Conservation (phyloP, 257 asterid genomes). For the Capsicum pubescens region DNA sequence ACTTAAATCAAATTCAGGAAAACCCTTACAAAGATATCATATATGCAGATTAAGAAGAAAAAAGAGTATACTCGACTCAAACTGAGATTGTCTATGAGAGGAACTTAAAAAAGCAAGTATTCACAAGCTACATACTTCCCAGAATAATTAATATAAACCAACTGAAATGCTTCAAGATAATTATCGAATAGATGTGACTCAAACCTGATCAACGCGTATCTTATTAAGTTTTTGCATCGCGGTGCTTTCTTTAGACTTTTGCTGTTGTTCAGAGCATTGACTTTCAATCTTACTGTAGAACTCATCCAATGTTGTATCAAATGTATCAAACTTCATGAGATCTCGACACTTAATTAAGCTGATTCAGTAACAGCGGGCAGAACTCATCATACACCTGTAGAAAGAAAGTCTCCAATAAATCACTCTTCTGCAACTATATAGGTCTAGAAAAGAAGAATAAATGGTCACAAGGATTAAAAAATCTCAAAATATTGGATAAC, state of each 20-base stretch:
- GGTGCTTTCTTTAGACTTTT: slow-evolving; percentile 84
- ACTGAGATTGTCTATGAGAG: no score
- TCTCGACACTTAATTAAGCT: slow-evolving; percentile 87
- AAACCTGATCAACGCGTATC: slow-evolving; percentile 86
- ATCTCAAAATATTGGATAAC: slow-evolving; percentile 7
- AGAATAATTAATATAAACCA: slow-evolving; percentile 7
- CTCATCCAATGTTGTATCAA: slow-evolving; percentile 95
- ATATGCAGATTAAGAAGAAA: no score
- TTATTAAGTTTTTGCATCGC: slow-evolving; percentile 91
- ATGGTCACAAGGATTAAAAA: background rate
- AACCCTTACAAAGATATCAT: no score
- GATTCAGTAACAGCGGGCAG: slow-evolving; percentile 92
- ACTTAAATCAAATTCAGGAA: no score
- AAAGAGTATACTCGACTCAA: no score
- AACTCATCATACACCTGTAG: slow-evolving; percentile 94
- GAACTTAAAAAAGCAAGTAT: no score
- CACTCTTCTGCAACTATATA: slow-evolving; percentile 1
- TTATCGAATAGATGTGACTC: slow-evolving; percentile 26
- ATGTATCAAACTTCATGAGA: slow-evolving; percentile 65
- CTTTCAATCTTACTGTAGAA: slow-evolving; percentile 97
- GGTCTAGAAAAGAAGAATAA: slow-evolving; percentile 18
- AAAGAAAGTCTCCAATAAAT: slow-evolving; percentile 25
- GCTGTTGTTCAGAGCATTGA: slow-evolving; percentile 92
- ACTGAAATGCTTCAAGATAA: slow-evolving; percentile 8
- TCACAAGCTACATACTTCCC: slow-evolving; percentile 8